phyloP scores from a whole-genome alignment of 2,329 filamentous ascomycete species.

The Alternaria incomplexa region DNA sequence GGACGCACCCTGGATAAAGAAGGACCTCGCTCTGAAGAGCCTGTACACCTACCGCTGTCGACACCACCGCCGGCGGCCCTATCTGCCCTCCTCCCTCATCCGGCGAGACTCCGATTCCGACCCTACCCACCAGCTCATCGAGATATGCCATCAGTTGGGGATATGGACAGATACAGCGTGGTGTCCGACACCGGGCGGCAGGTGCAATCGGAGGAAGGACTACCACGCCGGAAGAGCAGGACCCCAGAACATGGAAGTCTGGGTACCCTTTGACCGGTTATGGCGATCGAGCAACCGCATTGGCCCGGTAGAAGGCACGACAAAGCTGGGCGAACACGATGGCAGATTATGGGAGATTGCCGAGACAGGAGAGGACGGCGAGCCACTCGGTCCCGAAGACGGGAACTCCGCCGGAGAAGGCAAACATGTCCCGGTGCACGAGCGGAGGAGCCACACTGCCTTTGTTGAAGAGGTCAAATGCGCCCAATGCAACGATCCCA shows the following conservation, averaged over 20 bases:
- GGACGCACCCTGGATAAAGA: conserved; percentile 51
- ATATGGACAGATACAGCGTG: conserved; percentile 68
- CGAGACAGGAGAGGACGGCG: conserved; percentile 61
- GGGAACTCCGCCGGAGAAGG: conserved; percentile 55
- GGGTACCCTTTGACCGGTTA: conserved; percentile 67
- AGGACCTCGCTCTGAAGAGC: conserved; percentile 62
- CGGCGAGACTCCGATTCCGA: conserved; percentile 66
- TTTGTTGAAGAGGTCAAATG: conserved; percentile 63
- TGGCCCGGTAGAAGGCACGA: conserved; percentile 49
- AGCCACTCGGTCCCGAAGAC: conserved; percentile 60
- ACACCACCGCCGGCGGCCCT: conserved; percentile 66
- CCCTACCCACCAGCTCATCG: conserved; percentile 66
- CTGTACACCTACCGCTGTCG: conserved; percentile 67
- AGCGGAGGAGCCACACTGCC: conserved; percentile 59
- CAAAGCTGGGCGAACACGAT: conserved; percentile 49
- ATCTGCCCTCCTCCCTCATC: conserved; percentile 61
- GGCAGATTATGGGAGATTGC: conserved; percentile 63
- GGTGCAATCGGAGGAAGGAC: conserved; percentile 62
- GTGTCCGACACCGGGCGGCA: conserved; percentile 64
- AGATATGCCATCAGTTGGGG: conserved; percentile 62
- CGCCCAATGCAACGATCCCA: conserved; percentile 60
- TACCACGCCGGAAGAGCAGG: conserved; percentile 63
- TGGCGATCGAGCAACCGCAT: conserved; percentile 67
- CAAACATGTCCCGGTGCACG: conserved; percentile 61
- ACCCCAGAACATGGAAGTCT: conserved; percentile 63